A percentile compares a stretch with the other conserved stretches of the same genome.
Evolutionary conservation across 176 grass and related monocot genomes (phyloP).

Genomic region (Oryza australiensis): DNA sequence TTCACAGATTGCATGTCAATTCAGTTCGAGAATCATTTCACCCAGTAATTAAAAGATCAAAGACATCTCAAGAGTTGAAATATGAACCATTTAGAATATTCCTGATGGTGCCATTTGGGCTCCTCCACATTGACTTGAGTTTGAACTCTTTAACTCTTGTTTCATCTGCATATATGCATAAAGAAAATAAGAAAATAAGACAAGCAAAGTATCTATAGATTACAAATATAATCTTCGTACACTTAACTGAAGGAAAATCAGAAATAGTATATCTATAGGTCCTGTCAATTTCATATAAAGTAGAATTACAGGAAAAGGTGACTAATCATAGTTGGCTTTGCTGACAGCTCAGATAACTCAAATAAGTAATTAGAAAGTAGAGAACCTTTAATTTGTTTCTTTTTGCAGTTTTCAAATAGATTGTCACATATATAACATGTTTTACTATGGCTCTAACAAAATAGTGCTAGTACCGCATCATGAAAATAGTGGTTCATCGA

Average conservation of each 20-base stretch:
- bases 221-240: not conserved
- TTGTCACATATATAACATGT: not conserved
- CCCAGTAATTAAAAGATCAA: not conserved
- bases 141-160: conserved; percentile 66
- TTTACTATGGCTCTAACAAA: conserved; percentile 6
- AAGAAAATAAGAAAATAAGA: conserved; percentile 6
- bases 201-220: conserved; percentile 6
- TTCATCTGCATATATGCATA: conserved; percentile 46
- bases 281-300: not conserved
- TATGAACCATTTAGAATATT: conserved; percentile 60
- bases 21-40: not conserved
- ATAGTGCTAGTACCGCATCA: not conserved
- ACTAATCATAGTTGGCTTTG: not conserved
- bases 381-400: not conserved
- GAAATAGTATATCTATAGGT: conserved; percentile 5
- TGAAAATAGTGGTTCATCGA: not conserved
- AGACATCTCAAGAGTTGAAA: conserved; percentile 3
- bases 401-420: conserved; percentile 1
- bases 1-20: not conserved
- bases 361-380: not conserved
- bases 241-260: not conserved
- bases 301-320: not conserved
- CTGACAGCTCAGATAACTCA: conserved; percentile 24
- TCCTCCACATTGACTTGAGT: conserved; percentile 69
- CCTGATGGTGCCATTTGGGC: conserved; percentile 64